Conservation (phyloP, 805 yeast genomes). For the Candida easanensis region DNA sequence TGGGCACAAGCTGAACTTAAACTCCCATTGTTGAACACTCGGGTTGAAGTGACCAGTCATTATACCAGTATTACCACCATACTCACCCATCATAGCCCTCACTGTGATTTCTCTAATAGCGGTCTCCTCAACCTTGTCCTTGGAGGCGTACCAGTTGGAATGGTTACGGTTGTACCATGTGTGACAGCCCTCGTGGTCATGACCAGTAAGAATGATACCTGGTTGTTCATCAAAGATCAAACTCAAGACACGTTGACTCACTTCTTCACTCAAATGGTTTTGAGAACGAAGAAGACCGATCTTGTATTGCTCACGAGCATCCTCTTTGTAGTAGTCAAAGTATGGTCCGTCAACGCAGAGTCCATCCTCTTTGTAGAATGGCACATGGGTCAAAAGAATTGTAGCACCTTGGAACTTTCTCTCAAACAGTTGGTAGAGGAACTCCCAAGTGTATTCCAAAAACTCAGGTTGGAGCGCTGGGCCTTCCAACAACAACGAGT, state of each 20-base stretch:
- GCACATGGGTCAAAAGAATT: constrained; percentile 82
- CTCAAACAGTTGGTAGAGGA: constrained; percentile 57
- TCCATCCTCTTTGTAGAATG: constrained; percentile 79
- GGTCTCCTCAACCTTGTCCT: constrained; percentile 31
- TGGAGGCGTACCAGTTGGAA: constrained; percentile 58
- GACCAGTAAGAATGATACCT: constrained; percentile 89
- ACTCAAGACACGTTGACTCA: constrained; percentile 65
- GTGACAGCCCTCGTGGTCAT: constrained; percentile 94
- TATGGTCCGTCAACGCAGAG: constrained; percentile 86
- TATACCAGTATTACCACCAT: constrained; percentile 83
- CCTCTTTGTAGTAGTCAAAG: constrained; percentile 54
- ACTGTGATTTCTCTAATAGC: constrained; percentile 78
- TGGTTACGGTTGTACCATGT: constrained; percentile 52
- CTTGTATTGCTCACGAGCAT: constrained; percentile 62
- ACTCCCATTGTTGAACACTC: constrained; percentile 50
- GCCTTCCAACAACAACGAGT: constrained; percentile 83
- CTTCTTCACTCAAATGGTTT: constrained; percentile 72
- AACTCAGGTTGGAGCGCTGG: constrained; percentile 80
- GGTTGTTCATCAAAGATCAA: constrained; percentile 66
- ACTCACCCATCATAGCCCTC: constrained; percentile 95
- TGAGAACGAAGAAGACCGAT: constrained; percentile 75
- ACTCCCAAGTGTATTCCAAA: constrained; percentile 65
- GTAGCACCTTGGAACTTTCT: constrained; percentile 73
- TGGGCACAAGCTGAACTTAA: constrained; percentile 71
- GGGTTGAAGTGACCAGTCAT: constrained; percentile 67